Evolutionary conservation across 2,329 filamentous ascomycete species (phyloP), one percentile per base, ranked within the genome.

Genomic region (Allantophomopsis lycopodina): DNA sequence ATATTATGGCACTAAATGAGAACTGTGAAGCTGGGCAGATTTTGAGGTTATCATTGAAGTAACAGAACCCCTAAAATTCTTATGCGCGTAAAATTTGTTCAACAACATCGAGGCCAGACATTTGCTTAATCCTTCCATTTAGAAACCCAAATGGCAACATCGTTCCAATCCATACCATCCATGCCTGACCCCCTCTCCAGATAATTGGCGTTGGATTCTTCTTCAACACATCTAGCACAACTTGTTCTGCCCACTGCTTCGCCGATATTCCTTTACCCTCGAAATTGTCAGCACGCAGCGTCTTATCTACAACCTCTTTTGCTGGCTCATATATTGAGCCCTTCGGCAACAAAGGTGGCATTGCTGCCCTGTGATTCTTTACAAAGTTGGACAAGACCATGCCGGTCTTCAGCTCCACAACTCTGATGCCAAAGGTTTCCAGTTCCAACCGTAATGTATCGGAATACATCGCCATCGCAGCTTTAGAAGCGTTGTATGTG

Each of bases 401-500:
- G 2, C 42, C 42, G 12, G 42, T 44, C n/a, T 40, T 37, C 16
- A 42, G 18, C 13, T 40, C 20, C 4, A 44, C 20, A 2, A 44
- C 42, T 4, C 37, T 15, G 5, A 44, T 40, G 11, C 35, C 40
- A 11, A 40, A 44, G 12, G 42, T 40, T 8, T 42, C 23, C 1
- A 65, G 54, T 46, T 66, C 63, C 17, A 63, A 44, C 3, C 61
- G 58, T 48, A 65, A 42, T 7, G 57, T 58, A 39, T 59, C 50
- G 2, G 56, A 56, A 36, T 63, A 52, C 33, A 55, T 49, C n/a
- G 57, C 51, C 0, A 65, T 48, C 0, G 64, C 63, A 1, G 57
- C 61, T 37, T 68, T 68, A 39, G 56, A 60, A 6, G 61, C 57
- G 38, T 62, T 62, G 48, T 66, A 68, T 15, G 56, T 49, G 6